Evolutionary conservation across 148 eudicot species (phyloP).

Genomic region (Fallopia convolvulus): DNA sequence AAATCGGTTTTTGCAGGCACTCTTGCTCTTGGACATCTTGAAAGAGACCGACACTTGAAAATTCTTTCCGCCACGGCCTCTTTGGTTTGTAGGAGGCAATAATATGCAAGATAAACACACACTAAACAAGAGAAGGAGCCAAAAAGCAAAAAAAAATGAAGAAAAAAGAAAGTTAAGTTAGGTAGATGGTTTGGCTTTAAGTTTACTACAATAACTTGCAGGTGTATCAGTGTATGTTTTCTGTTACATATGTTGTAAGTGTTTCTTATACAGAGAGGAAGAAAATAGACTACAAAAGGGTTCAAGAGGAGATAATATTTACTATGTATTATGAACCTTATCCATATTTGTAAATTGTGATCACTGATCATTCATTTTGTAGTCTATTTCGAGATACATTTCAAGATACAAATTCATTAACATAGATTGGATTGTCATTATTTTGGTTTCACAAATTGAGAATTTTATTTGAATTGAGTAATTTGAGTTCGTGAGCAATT

Average conservation of each 20-base stretch:
- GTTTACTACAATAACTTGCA: neutral
- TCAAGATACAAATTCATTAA: too few relatives aligned
- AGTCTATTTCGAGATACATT: too few relatives aligned
- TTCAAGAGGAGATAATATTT: neutral
- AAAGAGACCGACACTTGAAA: slow-evolving; percentile 19
- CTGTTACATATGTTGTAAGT: neutral
- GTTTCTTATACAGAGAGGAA: neutral
- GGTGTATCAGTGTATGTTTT: neutral
- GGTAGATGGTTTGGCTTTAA: slow-evolving; percentile 1
- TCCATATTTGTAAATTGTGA: too few relatives aligned
- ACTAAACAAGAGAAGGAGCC: neutral
- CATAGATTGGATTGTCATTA: too few relatives aligned
- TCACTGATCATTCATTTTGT: too few relatives aligned
- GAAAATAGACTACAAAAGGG: neutral
- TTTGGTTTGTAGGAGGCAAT: neutral
- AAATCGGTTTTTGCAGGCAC: slow-evolving; percentile 35
- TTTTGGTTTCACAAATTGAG: too few relatives aligned
- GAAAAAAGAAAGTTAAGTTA: neutral
- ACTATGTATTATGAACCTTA: neutral
- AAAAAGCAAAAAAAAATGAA: neutral
- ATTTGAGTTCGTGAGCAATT: too few relatives aligned
- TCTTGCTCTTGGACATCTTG: slow-evolving; percentile 63
- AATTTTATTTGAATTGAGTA: too few relatives aligned
- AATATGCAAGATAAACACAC: neutral
- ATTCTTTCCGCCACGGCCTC: neutral